phyloP scores from a whole-genome alignment of 768 basidiomycete genomes.

The Naganishia onofrii region DNA sequence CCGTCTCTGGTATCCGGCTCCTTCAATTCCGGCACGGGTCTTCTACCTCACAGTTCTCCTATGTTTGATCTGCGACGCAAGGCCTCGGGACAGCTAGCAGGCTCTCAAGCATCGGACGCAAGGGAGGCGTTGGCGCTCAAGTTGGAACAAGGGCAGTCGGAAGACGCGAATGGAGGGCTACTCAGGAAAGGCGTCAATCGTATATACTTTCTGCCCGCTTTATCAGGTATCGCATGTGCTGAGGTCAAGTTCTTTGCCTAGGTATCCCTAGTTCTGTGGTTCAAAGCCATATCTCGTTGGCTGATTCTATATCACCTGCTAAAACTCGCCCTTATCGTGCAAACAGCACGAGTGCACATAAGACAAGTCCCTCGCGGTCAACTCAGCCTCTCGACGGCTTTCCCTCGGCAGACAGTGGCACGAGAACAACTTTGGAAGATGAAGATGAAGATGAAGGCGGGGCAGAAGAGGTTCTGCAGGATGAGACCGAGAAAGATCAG shows the following conservation, averaged over 20 bases:
- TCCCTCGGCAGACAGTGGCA: background rate
- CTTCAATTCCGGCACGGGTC: background rate
- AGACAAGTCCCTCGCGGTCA: background rate
- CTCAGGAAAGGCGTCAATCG: constrained; percentile 13
- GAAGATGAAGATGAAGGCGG: constrained; percentile 4
- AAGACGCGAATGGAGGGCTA: background rate
- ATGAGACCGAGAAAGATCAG: constrained; percentile 11
- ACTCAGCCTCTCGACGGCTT: constrained; percentile 1
- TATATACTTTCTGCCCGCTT: background rate
- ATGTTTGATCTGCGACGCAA: constrained; percentile 21
- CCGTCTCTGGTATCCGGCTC: background rate
- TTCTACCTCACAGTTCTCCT: constrained; percentile 9
- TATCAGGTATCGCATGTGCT: too few species aligned
- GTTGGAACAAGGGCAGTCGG: constrained; percentile 4
- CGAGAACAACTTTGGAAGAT: background rate
- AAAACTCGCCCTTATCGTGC: constrained; percentile 9
- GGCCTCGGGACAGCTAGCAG: constrained; percentile 6
- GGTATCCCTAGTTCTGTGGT: constrained; percentile 21
- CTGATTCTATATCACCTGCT: constrained; percentile 17
- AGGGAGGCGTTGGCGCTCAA: constrained; percentile 16
- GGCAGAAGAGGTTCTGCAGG: constrained; percentile 11
- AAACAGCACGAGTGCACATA: background rate
- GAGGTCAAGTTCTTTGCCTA: background rate
- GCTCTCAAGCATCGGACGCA: constrained; percentile 16
- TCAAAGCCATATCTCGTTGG: constrained; percentile 13